phyloP scores from a whole-genome alignment of 176 grass and related monocot species.

The Zea luxurians region DNA sequence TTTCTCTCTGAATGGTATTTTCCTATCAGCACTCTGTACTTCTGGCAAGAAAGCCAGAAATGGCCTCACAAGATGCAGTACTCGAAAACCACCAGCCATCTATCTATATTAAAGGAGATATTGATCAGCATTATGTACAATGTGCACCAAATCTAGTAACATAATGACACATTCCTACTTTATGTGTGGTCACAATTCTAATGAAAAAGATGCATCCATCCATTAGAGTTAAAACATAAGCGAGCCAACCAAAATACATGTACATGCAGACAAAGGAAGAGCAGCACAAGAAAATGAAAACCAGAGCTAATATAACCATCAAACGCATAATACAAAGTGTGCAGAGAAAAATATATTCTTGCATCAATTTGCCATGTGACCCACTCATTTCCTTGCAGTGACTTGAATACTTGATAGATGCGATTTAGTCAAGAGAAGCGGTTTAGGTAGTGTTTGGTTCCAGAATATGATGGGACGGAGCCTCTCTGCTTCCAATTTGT shows the following conservation, averaged over 20 bases:
- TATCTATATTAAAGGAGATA: constrained; percentile 16
- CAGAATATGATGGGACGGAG: no score
- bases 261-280: not conserved
- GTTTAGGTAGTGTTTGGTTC: not conserved
- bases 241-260: not conserved
- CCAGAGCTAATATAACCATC: not conserved
- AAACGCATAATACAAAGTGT: not conserved
- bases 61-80: constrained; percentile 71
- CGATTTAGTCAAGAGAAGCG: not conserved
- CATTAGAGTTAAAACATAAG: not conserved
- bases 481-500: no score
- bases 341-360: not conserved
- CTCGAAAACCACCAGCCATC: constrained; percentile 70
- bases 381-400: not conserved
- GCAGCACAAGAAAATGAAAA: not conserved
- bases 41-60: constrained; percentile 79
- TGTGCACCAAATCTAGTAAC: not conserved
- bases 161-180: not conserved
- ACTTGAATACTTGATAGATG: not conserved
- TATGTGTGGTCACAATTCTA: not conserved
- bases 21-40: constrained; percentile 74
- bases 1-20: constrained; percentile 81
- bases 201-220: not conserved
- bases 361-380: not conserved
- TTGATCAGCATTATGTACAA: constrained; percentile 8